Percentiles rank a stretch among this genome's conserved stretches.
Conservation (phyloP, 495 filamentous ascomycete species). For the Hypomontagnella monticulosa region DNA sequence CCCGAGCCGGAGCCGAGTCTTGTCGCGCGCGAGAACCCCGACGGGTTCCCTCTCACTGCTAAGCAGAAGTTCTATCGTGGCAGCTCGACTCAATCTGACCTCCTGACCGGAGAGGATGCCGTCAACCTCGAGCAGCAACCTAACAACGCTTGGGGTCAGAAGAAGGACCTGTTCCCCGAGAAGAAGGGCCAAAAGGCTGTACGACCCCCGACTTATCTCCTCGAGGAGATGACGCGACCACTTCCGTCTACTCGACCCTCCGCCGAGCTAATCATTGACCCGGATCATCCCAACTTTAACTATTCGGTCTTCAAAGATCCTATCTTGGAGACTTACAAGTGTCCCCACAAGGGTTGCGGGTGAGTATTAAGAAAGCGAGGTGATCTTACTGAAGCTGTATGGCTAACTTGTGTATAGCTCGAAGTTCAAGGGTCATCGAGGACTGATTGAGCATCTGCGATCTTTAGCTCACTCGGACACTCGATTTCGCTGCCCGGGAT, state of each 20-base stretch:
- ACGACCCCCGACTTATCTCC: slow-evolving; percentile 13
- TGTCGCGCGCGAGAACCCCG: neutral
- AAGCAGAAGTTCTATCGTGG: slow-evolving; percentile 11
- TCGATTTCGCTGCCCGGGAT: slow-evolving; percentile 47
- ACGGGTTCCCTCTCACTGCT: slow-evolving; percentile 10
- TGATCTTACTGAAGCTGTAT: slow-evolving; percentile 5
- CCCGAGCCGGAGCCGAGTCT: slow-evolving; percentile 10
- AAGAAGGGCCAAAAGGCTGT: neutral
- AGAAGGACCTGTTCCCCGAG: slow-evolving; percentile 37
- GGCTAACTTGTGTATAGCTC: slow-evolving; percentile 41
- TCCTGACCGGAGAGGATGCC: slow-evolving; percentile 10
- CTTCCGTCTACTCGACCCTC: neutral
- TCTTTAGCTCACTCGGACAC: slow-evolving; percentile 43
- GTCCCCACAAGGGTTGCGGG: slow-evolving; percentile 53
- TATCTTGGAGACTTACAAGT: slow-evolving; percentile 48
- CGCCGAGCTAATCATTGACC: slow-evolving; percentile 40
- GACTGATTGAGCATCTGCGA: slow-evolving; percentile 46
- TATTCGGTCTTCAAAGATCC: slow-evolving; percentile 36
- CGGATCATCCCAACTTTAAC: slow-evolving; percentile 46
- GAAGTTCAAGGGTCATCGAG: slow-evolving; percentile 26
- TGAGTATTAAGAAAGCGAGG: slow-evolving; percentile 33
- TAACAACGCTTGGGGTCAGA: slow-evolving; percentile 27
- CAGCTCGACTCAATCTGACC: slow-evolving; percentile 13
- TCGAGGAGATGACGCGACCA: slow-evolving; percentile 9
- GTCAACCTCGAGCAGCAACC: slow-evolving; percentile 12